phyloP scores from a whole-genome alignment of 306 rosid genomes.

The Mimosa pudica region DNA sequence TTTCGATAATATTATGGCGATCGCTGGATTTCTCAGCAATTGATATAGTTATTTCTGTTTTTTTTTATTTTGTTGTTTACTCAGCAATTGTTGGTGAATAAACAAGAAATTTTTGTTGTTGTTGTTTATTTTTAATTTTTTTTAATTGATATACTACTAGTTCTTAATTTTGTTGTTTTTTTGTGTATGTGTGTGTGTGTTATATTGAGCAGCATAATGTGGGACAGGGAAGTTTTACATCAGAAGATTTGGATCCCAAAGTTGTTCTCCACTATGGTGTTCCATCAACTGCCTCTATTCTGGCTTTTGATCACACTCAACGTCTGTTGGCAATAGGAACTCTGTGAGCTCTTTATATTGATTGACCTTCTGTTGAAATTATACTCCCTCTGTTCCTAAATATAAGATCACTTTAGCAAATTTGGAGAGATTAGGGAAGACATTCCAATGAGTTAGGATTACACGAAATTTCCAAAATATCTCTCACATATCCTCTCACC shows the following conservation, averaged over 20 bases:
- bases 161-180: not conserved
- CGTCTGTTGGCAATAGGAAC: constrained; percentile 80
- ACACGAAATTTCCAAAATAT: no score
- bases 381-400: no score
- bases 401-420: no score
- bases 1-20: not conserved
- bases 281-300: constrained; percentile 79
- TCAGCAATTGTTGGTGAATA: not conserved
- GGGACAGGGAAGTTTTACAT: constrained; percentile 38
- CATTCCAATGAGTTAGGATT: no score
- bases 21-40: not conserved
- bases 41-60: not conserved
- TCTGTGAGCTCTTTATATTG: constrained; percentile 53
- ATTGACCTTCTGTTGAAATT: constrained; percentile 15
- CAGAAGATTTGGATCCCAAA: constrained; percentile 56
- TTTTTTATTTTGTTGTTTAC: not conserved
- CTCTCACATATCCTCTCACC: no score
- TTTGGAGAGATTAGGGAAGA: no score
- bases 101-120: not conserved
- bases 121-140: no score
- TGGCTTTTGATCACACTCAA: constrained; percentile 74
- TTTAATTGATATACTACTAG: no score
- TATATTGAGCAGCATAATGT: constrained; percentile 37
- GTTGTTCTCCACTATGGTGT: constrained; percentile 75
- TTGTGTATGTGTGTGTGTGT: not conserved